Base-by-base conservation (phyloP, 768 basidiomycete genomes). In the Pleurotus cornucopiae region DNA sequence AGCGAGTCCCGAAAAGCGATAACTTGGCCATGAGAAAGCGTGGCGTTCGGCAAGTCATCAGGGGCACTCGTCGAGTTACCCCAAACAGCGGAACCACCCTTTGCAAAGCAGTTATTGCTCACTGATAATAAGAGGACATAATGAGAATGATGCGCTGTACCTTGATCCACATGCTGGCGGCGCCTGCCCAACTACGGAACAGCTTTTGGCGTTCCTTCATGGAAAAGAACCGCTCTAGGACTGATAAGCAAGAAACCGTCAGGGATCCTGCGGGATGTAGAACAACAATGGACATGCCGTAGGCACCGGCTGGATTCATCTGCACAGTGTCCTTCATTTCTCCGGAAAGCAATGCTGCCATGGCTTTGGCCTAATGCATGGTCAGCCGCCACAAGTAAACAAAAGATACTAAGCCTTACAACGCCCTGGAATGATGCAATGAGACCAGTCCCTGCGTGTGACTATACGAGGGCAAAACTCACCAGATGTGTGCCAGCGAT, bases 311-410 rank as follows among this genome's bases (percentile, higher is more conserved):
- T 12, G 88, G 88, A 64, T 88, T 85, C 73, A 94, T 78, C 65
- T 91, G 84, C 4, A 93, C 91, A 0, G 93, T 95, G 61, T 96
- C 92, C 66, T 88, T 88, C 81, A 98, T 97, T 71, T 98, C 96
- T 9, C 96, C 96, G 0, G 91, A 94, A 40, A 98, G 74, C 67
- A 98, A 92, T 0, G 97, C 95, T 0, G 94, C 71, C 91, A 98
- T 94, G 0, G 95, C 90, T 73, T 98, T 99, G 1, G 91, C 80
- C 91, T 91, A 49, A 4, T 40, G n/a, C 38, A 11, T 12, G n/a
- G 14, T 54, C 37, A 44, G 26, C 12, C 14, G 59, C 4, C 7
- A 34, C 4, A 34, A 9, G 30, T 11, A 11, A 11, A 34, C 30
- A 9, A 34, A 34, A 34, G 3, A 34, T 23, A 21, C 43, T 11